Conservation (phyloP, 768 basidiomycete genomes). For the Paxillus involutus region DNA sequence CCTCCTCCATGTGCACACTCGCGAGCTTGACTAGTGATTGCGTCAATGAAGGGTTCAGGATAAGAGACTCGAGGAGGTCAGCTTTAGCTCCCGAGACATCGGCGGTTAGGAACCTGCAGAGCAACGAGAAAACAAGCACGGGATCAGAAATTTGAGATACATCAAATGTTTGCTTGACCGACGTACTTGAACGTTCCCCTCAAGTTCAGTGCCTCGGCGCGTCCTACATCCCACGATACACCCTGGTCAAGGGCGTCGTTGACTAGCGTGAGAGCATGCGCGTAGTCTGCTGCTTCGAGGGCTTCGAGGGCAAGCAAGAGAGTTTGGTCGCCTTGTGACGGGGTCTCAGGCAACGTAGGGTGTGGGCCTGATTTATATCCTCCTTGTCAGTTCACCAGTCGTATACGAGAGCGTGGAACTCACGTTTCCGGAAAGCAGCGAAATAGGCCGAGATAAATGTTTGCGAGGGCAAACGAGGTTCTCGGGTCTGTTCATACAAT, state of each 20-base stretch:
- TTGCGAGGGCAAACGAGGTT: constrained; percentile 81
- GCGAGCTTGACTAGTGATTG: constrained; percentile 97
- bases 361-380: constrained; percentile 47
- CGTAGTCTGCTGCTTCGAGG: constrained; percentile 80
- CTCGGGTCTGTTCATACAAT: constrained; percentile 46
- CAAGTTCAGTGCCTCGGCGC: constrained; percentile 88
- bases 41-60: constrained; percentile 65
- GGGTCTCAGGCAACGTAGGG: constrained; percentile 70
- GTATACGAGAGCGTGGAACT: constrained; percentile 25
- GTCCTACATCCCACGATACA: constrained; percentile 68
- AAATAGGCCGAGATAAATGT: constrained; percentile 96
- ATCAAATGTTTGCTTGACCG: neutral
- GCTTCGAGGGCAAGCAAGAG: constrained; percentile 81
- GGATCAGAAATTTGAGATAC: neutral
- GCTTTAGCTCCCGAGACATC: constrained; percentile 80
- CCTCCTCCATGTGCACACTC: constrained; percentile 95
- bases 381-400: neutral
- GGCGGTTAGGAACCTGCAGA: constrained; percentile 80
- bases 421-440: constrained; percentile 91
- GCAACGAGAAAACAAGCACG: neutral
- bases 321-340: constrained; percentile 81
- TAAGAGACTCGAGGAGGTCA: constrained; percentile 78
- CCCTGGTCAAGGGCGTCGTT: constrained; percentile 89
- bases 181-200: constrained; percentile 94
- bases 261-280: constrained; percentile 73